Conservation (phyloP, 2,329 filamentous ascomycete genomes). For the Xylaria sp. region DNA sequence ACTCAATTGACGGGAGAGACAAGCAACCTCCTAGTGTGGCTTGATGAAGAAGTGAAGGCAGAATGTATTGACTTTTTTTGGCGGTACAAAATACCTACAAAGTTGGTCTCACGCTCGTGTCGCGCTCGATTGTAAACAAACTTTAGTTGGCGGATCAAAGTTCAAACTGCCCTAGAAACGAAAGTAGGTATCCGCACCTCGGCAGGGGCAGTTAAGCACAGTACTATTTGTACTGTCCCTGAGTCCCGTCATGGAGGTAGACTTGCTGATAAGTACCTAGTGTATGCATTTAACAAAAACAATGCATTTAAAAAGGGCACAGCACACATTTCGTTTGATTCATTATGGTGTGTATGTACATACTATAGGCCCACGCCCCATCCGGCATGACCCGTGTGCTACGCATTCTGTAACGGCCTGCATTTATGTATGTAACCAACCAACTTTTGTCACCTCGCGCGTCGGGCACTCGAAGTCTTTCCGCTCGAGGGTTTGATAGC, state of each 20-base stretch:
- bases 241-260: not conserved
- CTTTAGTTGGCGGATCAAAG: no score
- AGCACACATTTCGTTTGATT: no score
- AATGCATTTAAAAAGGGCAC: not conserved
- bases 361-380: no score
- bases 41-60: not conserved
- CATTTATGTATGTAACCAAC: not conserved
- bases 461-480: not conserved
- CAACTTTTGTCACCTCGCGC: not conserved
- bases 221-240: not conserved
- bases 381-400: not conserved
- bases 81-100: no score
- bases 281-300: not conserved
- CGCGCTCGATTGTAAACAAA: conserved; percentile 13
- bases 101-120: not conserved
- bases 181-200: not conserved
- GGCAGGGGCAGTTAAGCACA: not conserved
- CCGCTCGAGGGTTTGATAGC: not conserved
- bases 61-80: not conserved
- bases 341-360: no score
- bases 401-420: not conserved
- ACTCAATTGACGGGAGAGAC: not conserved
- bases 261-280: not conserved
- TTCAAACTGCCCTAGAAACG: no score
- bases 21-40: not conserved